A percentile compares a stretch with the other conserved stretches of the same genome.
Conservation (phyloP, 2,329 filamentous ascomycete genomes). For the Fusarium ambrosium region DNA sequence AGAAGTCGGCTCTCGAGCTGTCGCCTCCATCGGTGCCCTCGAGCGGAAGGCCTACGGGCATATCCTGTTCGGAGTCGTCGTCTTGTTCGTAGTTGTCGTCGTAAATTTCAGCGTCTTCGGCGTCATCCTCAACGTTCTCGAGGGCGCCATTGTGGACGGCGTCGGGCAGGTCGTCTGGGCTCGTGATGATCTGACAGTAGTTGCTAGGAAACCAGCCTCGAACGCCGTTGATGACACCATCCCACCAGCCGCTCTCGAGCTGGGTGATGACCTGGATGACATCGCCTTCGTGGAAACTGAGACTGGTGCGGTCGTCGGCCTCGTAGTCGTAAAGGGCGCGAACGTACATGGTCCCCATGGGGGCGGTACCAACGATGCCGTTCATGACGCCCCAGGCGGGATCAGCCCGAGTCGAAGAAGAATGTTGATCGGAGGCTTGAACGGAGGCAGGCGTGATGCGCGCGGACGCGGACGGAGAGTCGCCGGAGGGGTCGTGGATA, state of each 20-base stretch:
- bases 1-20: constrained; percentile 93
- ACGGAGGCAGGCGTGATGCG: constrained; percentile 45
- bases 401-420: constrained; percentile 45
- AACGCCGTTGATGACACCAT: constrained; percentile 96
- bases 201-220: constrained; percentile 99
- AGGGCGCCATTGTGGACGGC: constrained; percentile 67
- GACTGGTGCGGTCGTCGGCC: constrained; percentile 94
- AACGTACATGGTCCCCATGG: constrained; percentile 84
- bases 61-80: constrained; percentile 73
- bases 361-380: constrained; percentile 70
- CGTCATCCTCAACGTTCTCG: constrained; percentile 72
- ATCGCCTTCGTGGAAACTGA: constrained; percentile 97
- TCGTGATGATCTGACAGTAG: constrained; percentile 90
- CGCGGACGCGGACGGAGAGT: constrained; percentile 47
- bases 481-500: constrained; percentile 48
- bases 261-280: constrained; percentile 99
- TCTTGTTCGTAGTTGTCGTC: constrained; percentile 78
- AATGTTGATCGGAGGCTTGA: constrained; percentile 43
- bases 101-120: constrained; percentile 74
- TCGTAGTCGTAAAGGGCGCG: constrained; percentile 98
- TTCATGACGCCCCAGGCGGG: constrained; percentile 64
- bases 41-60: constrained; percentile 72
- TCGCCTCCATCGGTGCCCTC: constrained; percentile 74
- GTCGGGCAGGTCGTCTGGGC: constrained; percentile 79
- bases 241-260: constrained; percentile 99